Conservation (phyloP, 179 eudicot species). For the Amaranthus tricolor region DNA sequence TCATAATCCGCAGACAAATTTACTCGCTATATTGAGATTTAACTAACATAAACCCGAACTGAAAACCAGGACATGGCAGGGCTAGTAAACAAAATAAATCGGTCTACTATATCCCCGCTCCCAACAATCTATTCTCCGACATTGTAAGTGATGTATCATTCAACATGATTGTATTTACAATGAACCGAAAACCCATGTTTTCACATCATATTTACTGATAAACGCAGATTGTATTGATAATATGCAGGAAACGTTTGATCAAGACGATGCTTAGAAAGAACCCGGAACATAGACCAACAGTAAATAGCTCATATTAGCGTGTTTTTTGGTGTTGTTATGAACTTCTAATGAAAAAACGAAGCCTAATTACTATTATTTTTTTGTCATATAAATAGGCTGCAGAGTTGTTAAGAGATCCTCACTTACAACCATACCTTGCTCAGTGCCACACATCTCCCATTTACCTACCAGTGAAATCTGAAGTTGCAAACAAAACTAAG, state of each 20-base stretch:
- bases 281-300: constrained; percentile 94
- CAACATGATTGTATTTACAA: background rate
- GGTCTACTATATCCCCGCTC: constrained; percentile 73
- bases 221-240: background rate
- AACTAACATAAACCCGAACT: background rate
- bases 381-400: constrained; percentile 57
- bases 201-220: constrained; percentile 4
- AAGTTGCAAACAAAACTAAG: constrained; percentile 33
- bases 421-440: constrained; percentile 73
- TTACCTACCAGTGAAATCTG: constrained; percentile 68
- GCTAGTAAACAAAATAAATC: constrained; percentile 76
- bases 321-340: too few species aligned
- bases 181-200: background rate
- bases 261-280: constrained; percentile 89
- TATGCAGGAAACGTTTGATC: constrained; percentile 76
- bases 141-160: constrained; percentile 45
- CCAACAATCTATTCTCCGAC: constrained; percentile 71
- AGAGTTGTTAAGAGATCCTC: constrained; percentile 78
- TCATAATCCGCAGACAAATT: background rate
- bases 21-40: background rate
- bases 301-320: constrained; percentile 29
- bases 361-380: background rate
- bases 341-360: background rate
- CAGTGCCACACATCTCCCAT: constrained; percentile 62
- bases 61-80: constrained; percentile 70